Base-by-base conservation (phyloP, 148 eudicot genomes). In the Rhododendron kiyosumense region DNA sequence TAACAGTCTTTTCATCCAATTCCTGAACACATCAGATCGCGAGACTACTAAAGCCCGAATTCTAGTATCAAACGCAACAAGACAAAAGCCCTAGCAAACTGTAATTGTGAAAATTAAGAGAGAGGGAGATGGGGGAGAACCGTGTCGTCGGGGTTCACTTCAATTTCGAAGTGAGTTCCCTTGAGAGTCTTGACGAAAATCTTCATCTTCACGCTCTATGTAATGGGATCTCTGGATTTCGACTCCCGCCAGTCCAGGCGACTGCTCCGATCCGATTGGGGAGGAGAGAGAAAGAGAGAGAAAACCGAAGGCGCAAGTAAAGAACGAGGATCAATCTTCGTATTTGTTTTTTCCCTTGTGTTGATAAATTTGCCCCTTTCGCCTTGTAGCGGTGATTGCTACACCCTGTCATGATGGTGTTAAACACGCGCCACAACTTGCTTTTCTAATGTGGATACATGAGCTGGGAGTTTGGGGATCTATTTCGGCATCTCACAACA, bases 101-200 rank as follows among this genome's bases (percentile, higher is more conserved):
- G 32, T 6, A 82, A 82, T 57, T 81, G 5, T 36, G 73, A 52
- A 32, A 61, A 36, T 22, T 3, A 46, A 51, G 28, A 2, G 67
- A 22, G 54, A n/a, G 17, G 1, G 59, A 18, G 7, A 17, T n/a
- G 5, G 20, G 45, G 5, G 34, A 28, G 74, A 82, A 95, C 98
- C 92, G 91, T 87, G 59, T 95, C 89, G 34, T 92, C 85, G 5
- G 93, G 94, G 20, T 93, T 90, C 45, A 93, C 98, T 89, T 93
- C 88, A 82, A 95, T 89, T 82, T 93, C 95, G 85, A 95, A 94
- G 86, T 91, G 89, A n/a, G 86, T 88, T 8, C 95, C 97, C 87
- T 95, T 95, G 83, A 95, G 83, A 30, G 94, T 93, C 85, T 95
- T 95, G 61, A 95, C 94, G 34, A 86, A 88, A 69, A 95, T 86